Percentiles rank a stretch among this genome's conserved stretches.
Conservation (phyloP, 495 filamentous ascomycete species). For the Xylaria longipes region DNA sequence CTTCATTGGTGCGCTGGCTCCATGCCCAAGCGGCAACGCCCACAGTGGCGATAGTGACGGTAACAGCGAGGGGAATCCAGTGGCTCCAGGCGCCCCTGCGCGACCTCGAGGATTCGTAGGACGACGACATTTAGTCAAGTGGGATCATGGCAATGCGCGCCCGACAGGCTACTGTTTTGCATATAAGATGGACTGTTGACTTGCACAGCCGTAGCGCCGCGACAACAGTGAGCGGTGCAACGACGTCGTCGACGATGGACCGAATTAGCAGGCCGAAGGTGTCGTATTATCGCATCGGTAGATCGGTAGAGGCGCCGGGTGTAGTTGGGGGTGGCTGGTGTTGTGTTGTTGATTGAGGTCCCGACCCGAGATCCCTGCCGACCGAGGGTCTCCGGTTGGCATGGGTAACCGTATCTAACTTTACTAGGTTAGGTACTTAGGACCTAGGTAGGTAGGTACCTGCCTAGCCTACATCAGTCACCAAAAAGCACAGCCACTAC, state of each 20-base stretch:
- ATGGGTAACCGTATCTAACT: constrained; percentile 1
- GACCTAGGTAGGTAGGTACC: not conserved
- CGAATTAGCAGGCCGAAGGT: not conserved
- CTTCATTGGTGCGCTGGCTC: constrained; percentile 80
- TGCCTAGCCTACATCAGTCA: not conserved
- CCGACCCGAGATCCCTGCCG: constrained; percentile 19
- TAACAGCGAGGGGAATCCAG: constrained; percentile 85
- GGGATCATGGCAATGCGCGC: constrained; percentile 39
- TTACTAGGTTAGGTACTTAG: not conserved
- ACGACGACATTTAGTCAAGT: constrained; percentile 71
- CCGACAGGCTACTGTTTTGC: constrained; percentile 29
- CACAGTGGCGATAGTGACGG: constrained; percentile 82
- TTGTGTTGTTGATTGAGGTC: constrained; percentile 21
- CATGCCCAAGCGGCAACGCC: constrained; percentile 90
- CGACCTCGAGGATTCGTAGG: constrained; percentile 70
- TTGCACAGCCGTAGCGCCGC: constrained; percentile 7
- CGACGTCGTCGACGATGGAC: not conserved
- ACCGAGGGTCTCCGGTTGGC: constrained; percentile 26
- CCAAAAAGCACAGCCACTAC: not conserved
- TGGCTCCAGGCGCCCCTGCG: constrained; percentile 75
- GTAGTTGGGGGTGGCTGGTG: constrained; percentile 27
- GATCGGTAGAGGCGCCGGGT: not conserved
- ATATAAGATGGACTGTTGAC: constrained; percentile 3
- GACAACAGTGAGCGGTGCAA: not conserved
- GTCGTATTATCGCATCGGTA: constrained; percentile 16